Evolutionary conservation across 768 basidiomycete species (phyloP), one percentile per base, ranked within the genome.

Genomic region (Exidia glandulosa): DNA sequence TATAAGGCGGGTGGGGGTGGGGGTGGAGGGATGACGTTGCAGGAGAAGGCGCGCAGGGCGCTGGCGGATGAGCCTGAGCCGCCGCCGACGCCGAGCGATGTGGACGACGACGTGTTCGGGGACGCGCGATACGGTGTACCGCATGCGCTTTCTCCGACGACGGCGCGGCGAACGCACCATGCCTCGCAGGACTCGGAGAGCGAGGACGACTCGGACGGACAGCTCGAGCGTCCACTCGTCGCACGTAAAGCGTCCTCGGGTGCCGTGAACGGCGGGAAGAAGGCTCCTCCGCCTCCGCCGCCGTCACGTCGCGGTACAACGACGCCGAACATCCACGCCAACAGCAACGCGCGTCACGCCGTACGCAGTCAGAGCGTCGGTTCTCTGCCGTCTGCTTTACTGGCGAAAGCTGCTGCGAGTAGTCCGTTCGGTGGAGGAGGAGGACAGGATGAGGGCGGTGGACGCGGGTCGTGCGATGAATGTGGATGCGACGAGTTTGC

Each of bases 271-370:
- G 52, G 54, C 58, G 57, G 63, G 61, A 85, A 80, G 69, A 79
- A 79, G 62, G 74, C 75, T 0, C 82, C 85, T 0, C 86, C 86
- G 0, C 84, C 83, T 0, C 87, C 86, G 0, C 87, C 86, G 0
- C 85, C 84, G 16, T 77, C 84, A 9, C 77, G 82, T 19, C 66
- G 73, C 25, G 71, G 71, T 7, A 68, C 67, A 33, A 68, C 62
- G 27, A 59, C 62, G 71, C n/a, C 76, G 75, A 31, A 79, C 81
- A 23, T 75, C 76, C 2, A 72, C 83, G 58, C 81, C 85, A n/a
- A n/a, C n/a, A n/a, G n/a, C n/a, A n/a, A n/a, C 5, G 76, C 79
- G 48, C 74, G 80, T n/a, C 25, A 69, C 67, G 29, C 69, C 72
- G 33, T 41, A 61, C 13, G 48, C 60, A 55, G 65, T 60, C 65